These are phyloP conservation scores for Debaryomyces psychrophilus DNA, from an alignment of 1,139 yeast genomes.

Conservation along the genomic window DNA sequence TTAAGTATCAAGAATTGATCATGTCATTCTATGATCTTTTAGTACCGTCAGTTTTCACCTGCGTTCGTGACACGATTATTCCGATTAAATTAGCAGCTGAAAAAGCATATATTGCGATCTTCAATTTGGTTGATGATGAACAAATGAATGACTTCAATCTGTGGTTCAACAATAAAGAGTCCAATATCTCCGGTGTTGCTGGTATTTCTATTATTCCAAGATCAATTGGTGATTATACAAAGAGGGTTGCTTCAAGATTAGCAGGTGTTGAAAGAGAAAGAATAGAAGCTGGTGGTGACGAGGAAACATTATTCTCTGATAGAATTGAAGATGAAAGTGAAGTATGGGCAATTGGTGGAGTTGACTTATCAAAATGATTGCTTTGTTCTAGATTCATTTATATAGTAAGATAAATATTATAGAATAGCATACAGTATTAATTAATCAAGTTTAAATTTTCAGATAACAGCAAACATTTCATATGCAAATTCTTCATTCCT, in stretches of 20 bases:
- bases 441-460: background rate
- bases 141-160: slow-evolving; percentile 55
- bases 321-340: slow-evolving; percentile 83
- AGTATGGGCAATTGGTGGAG: slow-evolving; percentile 85
- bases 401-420: background rate
- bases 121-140: slow-evolving; percentile 73
- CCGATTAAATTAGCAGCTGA: slow-evolving; percentile 96
- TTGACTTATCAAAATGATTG: slow-evolving; percentile 32
- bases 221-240: slow-evolving; percentile 84
- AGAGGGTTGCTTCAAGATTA: slow-evolving; percentile 80
- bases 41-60: slow-evolving; percentile 75
- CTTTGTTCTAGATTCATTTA: background rate
- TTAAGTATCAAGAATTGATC: slow-evolving; percentile 51
- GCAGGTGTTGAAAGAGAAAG: slow-evolving; percentile 87
- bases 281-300: slow-evolving; percentile 89
- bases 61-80: slow-evolving; percentile 82
- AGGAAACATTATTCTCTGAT: slow-evolving; percentile 81
- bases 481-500: background rate
- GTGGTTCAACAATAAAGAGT: slow-evolving; percentile 53
- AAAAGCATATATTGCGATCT: slow-evolving; percentile 77
- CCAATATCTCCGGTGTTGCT: slow-evolving; percentile 35
- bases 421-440: background rate
- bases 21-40: slow-evolving; percentile 57
- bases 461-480: too few species aligned
- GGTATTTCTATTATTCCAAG: slow-evolving; percentile 64